phyloP scores from a whole-genome alignment of 202 grass and related monocot genomes.

The Hordeum pubiflorum region DNA sequence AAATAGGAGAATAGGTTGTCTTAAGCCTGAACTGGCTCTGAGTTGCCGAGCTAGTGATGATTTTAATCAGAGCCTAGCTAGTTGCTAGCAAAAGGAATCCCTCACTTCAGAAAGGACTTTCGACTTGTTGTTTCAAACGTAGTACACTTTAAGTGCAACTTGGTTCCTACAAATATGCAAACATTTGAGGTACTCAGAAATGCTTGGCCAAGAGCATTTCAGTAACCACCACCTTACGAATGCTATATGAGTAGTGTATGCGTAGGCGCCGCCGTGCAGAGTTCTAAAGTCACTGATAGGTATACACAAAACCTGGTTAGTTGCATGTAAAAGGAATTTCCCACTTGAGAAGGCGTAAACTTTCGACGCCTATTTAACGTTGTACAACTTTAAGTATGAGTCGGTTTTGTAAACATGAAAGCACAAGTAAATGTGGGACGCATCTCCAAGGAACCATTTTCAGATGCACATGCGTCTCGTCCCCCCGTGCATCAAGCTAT shows the following conservation, averaged over 20 bases:
- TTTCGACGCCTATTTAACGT: neutral
- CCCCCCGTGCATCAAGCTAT: conserved; percentile 29
- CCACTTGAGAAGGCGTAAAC: neutral
- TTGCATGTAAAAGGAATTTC: neutral
- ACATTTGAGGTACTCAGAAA: neutral
- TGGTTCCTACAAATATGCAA: neutral
- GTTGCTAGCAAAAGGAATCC: conserved; percentile 14
- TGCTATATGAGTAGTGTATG: neutral
- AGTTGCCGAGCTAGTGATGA: neutral
- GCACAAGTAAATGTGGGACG: conserved; percentile 12
- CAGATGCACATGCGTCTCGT: conserved; percentile 25
- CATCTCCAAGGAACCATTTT: conserved; percentile 23
- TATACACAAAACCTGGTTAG: neutral
- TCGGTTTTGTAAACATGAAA: conserved; percentile 24
- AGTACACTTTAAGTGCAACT: conserved; percentile 11
- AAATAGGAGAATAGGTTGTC: neutral
- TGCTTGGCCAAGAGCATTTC: conserved; percentile 4
- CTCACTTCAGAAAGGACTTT: conserved; percentile 23
- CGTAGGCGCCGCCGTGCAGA: neutral
- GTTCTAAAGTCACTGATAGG: neutral
- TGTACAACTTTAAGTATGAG: conserved; percentile 3
- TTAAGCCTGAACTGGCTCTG: conserved; percentile 3
- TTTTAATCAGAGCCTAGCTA: conserved; percentile 3
- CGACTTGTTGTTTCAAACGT: neutral
- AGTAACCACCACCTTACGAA: neutral